Evolutionary conservation across 2,329 filamentous ascomycete species (phyloP).

Genomic region (Talaromyces islandicus): DNA sequence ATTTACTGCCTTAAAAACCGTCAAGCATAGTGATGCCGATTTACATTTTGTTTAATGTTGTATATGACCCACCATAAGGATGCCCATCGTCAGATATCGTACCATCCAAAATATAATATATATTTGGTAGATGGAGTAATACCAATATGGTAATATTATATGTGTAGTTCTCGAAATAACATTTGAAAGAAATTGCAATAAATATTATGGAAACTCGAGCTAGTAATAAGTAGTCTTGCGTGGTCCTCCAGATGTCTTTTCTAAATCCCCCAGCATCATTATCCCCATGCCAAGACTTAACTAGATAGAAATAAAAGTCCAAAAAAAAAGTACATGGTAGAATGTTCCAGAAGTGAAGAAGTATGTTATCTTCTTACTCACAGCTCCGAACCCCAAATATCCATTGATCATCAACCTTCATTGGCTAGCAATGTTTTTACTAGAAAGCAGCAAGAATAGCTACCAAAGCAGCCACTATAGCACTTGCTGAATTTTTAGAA

Average conservation of each 20-base stretch:
- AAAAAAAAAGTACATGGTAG: neutral
- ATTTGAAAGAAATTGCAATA: too few species aligned
- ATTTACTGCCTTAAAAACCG: too few species aligned
- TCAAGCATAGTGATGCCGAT: too few species aligned
- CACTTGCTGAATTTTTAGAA: neutral
- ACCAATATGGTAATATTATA: too few species aligned
- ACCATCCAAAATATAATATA: too few species aligned
- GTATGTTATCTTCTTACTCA: neutral
- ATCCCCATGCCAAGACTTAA: neutral
- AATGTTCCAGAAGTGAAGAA: neutral
- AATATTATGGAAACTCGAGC: neutral
- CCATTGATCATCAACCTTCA: neutral
- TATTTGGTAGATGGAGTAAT: too few species aligned
- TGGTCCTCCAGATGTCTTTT: neutral
- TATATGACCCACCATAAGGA: too few species aligned
- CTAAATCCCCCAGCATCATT: neutral
- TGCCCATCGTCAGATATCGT: too few species aligned
- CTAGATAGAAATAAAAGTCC: neutral
- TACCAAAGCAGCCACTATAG: neutral
- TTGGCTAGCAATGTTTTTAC: neutral
- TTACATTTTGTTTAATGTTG: too few species aligned
- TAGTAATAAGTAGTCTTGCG: neutral
- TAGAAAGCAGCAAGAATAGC: slow-evolving; percentile 4
- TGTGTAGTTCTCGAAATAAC: too few species aligned
- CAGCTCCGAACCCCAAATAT: neutral